Evolutionary conservation across 306 rosid species (phyloP).

Genomic region (Inga oerstediana): DNA sequence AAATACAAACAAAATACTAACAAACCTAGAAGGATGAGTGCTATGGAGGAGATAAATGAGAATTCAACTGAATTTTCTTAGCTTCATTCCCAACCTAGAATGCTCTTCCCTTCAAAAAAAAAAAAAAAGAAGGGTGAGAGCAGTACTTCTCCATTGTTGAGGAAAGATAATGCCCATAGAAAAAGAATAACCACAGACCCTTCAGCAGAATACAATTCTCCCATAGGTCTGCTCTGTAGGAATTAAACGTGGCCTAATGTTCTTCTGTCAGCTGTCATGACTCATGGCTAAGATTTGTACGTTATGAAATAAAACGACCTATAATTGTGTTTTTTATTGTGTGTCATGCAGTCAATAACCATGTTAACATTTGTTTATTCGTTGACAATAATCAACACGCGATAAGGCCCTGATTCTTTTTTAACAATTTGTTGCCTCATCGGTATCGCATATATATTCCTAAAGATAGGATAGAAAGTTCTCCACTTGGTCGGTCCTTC

Average conservation of each 20-base stretch:
- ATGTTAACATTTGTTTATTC: neutral
- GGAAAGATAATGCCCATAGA: neutral
- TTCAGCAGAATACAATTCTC: neutral
- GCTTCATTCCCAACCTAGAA: neutral
- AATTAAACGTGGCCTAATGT: neutral
- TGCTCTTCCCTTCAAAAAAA: too few relatives aligned
- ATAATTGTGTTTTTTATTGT: neutral
- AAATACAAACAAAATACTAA: too few relatives aligned
- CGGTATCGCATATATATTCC: neutral
- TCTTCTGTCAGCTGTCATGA: neutral
- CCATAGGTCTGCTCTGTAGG: neutral
- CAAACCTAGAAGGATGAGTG: too few relatives aligned
- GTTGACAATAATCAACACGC: neutral
- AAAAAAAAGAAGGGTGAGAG: too few relatives aligned
- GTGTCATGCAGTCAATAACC: constrained; percentile 13
- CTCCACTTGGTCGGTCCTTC: neutral
- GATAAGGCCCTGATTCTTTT: neutral
- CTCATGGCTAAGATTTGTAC: neutral
- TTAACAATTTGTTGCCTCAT: neutral
- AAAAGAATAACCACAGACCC: neutral
- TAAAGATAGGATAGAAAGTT: neutral
- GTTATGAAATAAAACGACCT: neutral
- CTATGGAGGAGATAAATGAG: too few relatives aligned
- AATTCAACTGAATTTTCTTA: too few relatives aligned
- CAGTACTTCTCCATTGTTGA: neutral